phyloP scores from a whole-genome alignment of 2,329 filamentous ascomycete species.

The Didymosphaeria variabile region DNA sequence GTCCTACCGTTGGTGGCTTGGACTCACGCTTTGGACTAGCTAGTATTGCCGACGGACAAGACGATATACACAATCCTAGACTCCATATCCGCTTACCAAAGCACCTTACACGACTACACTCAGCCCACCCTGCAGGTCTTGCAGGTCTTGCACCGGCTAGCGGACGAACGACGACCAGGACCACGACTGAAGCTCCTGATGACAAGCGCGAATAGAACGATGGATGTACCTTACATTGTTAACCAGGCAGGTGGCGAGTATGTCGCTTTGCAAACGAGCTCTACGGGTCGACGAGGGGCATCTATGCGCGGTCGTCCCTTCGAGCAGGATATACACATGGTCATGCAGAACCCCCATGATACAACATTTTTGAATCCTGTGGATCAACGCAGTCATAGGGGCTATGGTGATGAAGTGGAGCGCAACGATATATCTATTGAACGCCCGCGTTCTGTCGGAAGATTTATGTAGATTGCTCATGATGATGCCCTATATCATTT shows the following conservation, averaged over 20 bases:
- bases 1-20: too few species aligned
- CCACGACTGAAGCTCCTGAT: conserved; percentile 2
- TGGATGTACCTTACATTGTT: conserved; percentile 1
- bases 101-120: background rate
- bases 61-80: conserved; percentile 4
- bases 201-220: conserved; percentile 7
- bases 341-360: background rate
- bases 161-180: background rate
- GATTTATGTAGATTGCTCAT: background rate
- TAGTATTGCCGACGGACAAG: too few species aligned
- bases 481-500: background rate
- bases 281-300: background rate
- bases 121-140: background rate
- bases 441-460: background rate
- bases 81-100: conserved; percentile 5
- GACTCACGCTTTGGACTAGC: too few species aligned
- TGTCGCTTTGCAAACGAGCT: background rate
- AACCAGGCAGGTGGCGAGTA: conserved; percentile 2
- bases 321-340: background rate
- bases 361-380: background rate
- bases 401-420: background rate
- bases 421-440: background rate
- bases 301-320: background rate
- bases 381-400: background rate
- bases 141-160: background rate